Conservation (phyloP, 805 yeast genomes). For the Candida nonsorbophila region DNA sequence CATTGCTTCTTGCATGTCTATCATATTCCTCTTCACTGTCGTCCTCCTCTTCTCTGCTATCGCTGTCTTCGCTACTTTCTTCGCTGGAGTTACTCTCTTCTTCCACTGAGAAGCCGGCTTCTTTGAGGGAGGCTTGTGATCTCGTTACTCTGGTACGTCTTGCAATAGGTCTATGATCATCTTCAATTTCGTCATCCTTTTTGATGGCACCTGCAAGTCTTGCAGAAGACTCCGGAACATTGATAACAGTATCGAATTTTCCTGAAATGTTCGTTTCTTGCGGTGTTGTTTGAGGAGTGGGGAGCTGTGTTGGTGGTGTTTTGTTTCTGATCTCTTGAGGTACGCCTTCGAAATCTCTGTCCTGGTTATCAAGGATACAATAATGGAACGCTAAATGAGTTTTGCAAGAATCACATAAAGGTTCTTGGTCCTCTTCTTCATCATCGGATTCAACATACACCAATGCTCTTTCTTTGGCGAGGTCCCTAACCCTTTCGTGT, state of each 20-base stretch:
- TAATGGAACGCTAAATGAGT: conserved; percentile 45
- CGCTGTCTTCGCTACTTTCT: conserved; percentile 7
- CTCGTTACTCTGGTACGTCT: neutral
- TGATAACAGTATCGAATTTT: too few relatives aligned
- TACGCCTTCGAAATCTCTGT: conserved; percentile 5
- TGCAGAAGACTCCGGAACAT: too few relatives aligned
- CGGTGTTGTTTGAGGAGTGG: conserved; percentile 37
- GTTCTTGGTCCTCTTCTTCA: conserved; percentile 37
- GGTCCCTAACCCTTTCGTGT: too few relatives aligned
- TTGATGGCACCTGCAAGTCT: too few relatives aligned
- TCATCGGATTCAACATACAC: conserved; percentile 10
- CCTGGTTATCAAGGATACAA: conserved; percentile 28
- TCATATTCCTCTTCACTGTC: neutral
- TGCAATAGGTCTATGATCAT: neutral
- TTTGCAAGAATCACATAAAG: conserved; percentile 44
- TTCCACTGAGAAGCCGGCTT: too few relatives aligned
- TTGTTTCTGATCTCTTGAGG: conserved; percentile 1
- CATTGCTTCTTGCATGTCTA: conserved; percentile 4
- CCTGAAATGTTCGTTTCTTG: conserved; percentile 8
- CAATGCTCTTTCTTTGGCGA: too few relatives aligned
- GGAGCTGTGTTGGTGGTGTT: conserved; percentile 18
- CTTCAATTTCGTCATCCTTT: neutral
- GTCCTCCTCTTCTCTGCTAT: conserved; percentile 5
- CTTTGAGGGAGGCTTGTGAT: conserved; percentile 1
- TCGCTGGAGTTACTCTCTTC: conserved; percentile 4